Evolutionary conservation across 2,329 filamentous ascomycete genomes (phyloP).

Genomic region (Apiospora phragmitis): DNA sequence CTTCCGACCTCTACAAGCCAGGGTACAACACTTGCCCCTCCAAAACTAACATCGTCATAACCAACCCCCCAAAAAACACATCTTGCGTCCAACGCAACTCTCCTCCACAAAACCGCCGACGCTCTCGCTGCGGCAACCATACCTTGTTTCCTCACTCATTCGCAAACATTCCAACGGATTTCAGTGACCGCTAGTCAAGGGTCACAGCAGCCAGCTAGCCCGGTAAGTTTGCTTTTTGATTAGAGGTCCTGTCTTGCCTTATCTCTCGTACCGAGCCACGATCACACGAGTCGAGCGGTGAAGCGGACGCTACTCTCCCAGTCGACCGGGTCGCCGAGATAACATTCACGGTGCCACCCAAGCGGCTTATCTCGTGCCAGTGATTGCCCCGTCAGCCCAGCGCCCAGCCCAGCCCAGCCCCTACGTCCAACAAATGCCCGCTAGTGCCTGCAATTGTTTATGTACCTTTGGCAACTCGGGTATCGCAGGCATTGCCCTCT

Average conservation of each 20-base stretch:
- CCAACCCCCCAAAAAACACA: not conserved
- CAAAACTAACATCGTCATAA: slow-evolving; percentile 4
- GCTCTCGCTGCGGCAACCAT: not conserved
- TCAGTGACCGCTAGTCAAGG: slow-evolving; percentile 1
- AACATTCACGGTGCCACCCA: not conserved
- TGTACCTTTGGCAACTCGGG: slow-evolving; percentile 4
- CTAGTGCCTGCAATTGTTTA: slow-evolving; percentile 2
- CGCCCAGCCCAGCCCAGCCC: not conserved
- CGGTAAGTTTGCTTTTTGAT: not conserved
- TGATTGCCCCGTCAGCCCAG: slow-evolving; percentile 2
- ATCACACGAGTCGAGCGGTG: slow-evolving; percentile 7
- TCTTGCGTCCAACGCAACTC: not conserved
- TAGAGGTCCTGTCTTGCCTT: not conserved
- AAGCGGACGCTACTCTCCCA: not conserved
- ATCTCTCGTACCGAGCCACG: slow-evolving; percentile 1
- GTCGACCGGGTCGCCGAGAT: not conserved
- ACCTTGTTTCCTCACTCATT: not conserved
- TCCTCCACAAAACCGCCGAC: slow-evolving; percentile 1
- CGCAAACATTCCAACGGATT: slow-evolving; percentile 1
- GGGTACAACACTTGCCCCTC: slow-evolving; percentile 1
- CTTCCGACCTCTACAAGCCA: not conserved
- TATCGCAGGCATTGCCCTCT: not conserved
- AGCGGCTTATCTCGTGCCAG: not conserved
- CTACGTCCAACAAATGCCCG: not conserved
- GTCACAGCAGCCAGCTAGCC: not conserved